A percentile compares a stretch with the other conserved stretches of the same genome.
Evolutionary conservation across 129 eudicot genomes (phyloP).

Genomic region (Pittosporum tobira): DNA sequence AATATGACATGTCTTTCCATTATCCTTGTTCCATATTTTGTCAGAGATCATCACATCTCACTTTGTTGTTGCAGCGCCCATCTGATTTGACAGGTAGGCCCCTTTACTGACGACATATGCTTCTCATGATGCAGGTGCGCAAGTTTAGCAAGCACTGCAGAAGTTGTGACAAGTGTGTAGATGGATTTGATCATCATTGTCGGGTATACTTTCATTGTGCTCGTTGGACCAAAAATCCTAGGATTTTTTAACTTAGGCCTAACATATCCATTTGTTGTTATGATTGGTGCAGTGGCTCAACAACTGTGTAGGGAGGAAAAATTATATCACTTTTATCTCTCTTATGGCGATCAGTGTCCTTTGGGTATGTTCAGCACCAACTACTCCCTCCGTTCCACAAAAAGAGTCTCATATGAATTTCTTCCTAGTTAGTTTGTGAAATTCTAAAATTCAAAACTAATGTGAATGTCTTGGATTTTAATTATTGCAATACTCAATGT

Average conservation of each 20-base stretch:
- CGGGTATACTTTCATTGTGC: constrained; percentile 41
- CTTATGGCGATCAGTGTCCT: constrained; percentile 79
- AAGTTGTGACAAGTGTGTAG: constrained; percentile 99
- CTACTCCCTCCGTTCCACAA: no score
- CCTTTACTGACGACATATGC: background rate
- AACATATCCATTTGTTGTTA: constrained; percentile 5
- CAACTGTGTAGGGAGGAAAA: constrained; percentile 91
- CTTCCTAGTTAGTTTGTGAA: no score
- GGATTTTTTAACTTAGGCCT: background rate
- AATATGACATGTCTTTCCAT: no score
- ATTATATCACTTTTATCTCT: constrained; percentile 65
- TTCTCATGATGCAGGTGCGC: constrained; percentile 55
- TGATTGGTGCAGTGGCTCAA: constrained; percentile 72
- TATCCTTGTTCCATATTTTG: no score
- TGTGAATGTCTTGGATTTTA: no score
- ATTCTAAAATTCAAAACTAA: no score
- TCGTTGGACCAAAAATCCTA: background rate
- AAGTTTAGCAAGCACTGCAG: constrained; percentile 97
- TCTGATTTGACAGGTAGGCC: no score
- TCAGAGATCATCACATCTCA: no score
- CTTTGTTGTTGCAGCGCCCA: no score
- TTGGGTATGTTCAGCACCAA: constrained; percentile 60
- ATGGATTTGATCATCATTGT: constrained; percentile 97
- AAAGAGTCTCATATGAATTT: no score
- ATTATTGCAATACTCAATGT: no score